Conservation (phyloP, 2,329 filamentous ascomycete genomes). For the Cercospora citrullina region DNA sequence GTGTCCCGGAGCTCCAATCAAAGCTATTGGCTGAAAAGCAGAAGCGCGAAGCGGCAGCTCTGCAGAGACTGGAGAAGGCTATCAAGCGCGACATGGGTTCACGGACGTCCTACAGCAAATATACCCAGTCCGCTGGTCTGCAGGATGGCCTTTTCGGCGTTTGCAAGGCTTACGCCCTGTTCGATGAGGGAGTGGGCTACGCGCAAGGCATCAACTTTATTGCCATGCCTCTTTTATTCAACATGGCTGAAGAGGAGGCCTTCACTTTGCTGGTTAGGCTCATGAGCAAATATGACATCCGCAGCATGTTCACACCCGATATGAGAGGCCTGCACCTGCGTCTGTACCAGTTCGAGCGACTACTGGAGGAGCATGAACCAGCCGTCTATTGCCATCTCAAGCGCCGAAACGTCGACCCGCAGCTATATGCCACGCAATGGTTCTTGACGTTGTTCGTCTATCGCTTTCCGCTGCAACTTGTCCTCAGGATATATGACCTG, state of each 20-base stretch:
- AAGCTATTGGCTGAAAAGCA: constrained; percentile 69
- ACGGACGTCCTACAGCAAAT: constrained; percentile 94
- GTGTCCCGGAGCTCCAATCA: constrained; percentile 59
- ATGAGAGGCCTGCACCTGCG: constrained; percentile 95
- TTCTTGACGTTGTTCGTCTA: constrained; percentile 98
- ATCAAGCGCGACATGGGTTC: constrained; percentile 90
- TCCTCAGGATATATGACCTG: constrained; percentile 93
- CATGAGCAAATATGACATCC: constrained; percentile 94
- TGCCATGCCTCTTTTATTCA: constrained; percentile 93
- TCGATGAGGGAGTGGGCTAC: constrained; percentile 91
- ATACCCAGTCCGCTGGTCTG: constrained; percentile 83
- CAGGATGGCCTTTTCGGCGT: constrained; percentile 93
- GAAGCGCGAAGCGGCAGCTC: constrained; percentile 69
- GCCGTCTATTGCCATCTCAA: constrained; percentile 92
- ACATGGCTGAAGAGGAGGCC: constrained; percentile 96
- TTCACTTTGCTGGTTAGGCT: constrained; percentile 89
- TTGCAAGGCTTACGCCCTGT: constrained; percentile 96
- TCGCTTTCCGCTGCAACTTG: constrained; percentile 91
- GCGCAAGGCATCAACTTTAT: constrained; percentile 99
- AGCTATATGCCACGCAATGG: constrained; percentile 97
- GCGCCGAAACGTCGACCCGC: constrained; percentile 80
- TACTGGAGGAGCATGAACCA: constrained; percentile 91
- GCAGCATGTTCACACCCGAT: constrained; percentile 89
- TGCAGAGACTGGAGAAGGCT: constrained; percentile 84
- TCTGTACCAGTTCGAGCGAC: constrained; percentile 89